These are phyloP conservation scores for Rasamsonia emersonii DNA, from an alignment of 2,329 filamentous ascomycete genomes.

Conservation along the genomic window DNA sequence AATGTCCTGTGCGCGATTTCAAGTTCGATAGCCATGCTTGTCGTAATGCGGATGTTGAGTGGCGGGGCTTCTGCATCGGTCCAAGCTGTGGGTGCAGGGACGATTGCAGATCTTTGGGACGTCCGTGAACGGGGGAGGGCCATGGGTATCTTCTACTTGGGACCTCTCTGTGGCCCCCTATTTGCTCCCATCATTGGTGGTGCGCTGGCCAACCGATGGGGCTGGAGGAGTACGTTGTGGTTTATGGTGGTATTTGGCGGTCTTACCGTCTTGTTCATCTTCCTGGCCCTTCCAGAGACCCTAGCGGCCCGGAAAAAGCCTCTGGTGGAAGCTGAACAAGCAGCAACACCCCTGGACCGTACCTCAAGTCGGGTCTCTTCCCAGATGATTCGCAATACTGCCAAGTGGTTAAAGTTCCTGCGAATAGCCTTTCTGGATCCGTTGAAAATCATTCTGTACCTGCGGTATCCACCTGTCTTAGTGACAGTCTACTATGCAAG, in stretches of 20 bases:
- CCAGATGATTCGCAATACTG: slow-evolving; percentile 52
- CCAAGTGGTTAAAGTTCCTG: slow-evolving; percentile 45
- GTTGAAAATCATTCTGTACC: slow-evolving; percentile 58
- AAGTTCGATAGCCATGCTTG: slow-evolving; percentile 63
- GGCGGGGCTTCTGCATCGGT: slow-evolving; percentile 73
- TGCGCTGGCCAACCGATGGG: slow-evolving; percentile 56
- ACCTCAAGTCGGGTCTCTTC: slow-evolving; percentile 49
- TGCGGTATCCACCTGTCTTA: slow-evolving; percentile 65
- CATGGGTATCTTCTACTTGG: slow-evolving; percentile 80
- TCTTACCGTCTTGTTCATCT: slow-evolving; percentile 30
- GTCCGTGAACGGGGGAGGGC: slow-evolving; percentile 61
- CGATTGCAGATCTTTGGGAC: slow-evolving; percentile 75
- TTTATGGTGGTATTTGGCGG: slow-evolving; percentile 64
- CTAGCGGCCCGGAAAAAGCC: slow-evolving; percentile 22
- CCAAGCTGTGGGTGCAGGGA: slow-evolving; percentile 74
- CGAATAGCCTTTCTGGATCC: slow-evolving; percentile 64
- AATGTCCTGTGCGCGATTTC: slow-evolving; percentile 61
- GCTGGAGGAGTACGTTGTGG: slow-evolving; percentile 73
- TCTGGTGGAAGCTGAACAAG: slow-evolving; percentile 17
- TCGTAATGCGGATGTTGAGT: slow-evolving; percentile 63
- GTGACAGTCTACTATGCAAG: slow-evolving; percentile 66
- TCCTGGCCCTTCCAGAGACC: slow-evolving; percentile 39
- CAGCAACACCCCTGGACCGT: slow-evolving; percentile 16
- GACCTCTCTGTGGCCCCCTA: slow-evolving; percentile 65
- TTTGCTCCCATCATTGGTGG: slow-evolving; percentile 71